Evolutionary conservation across 2,329 filamentous ascomycete genomes (phyloP).

Genomic region (Phialocephala subalpina): DNA sequence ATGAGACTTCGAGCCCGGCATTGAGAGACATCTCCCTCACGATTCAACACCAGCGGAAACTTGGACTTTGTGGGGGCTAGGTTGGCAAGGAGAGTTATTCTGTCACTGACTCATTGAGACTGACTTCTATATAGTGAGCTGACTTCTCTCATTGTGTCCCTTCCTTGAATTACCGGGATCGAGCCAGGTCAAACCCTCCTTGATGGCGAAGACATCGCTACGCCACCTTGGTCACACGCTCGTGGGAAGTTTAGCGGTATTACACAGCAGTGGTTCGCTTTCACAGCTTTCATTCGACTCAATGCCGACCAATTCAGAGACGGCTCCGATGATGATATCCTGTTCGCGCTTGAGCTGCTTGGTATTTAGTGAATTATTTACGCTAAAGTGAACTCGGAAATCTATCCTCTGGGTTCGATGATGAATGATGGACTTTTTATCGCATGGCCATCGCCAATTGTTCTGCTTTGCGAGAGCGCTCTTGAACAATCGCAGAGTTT

Average conservation of each 20-base stretch:
- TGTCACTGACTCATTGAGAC: not conserved
- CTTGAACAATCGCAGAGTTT: not conserved
- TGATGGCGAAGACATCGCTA: not conserved
- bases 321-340: not conserved
- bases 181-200: not conserved
- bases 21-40: not conserved
- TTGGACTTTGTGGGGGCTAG: not conserved
- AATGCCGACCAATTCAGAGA: not conserved
- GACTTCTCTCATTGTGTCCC: not conserved
- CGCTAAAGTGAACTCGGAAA: not conserved
- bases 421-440: not conserved
- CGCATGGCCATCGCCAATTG: not conserved
- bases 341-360: not conserved
- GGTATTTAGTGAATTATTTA: not conserved
- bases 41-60: not conserved
- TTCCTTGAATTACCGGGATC: not conserved
- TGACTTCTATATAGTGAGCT: not conserved
- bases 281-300: not conserved
- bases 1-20: not conserved
- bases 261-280: not conserved
- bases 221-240: not conserved
- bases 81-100: not conserved
- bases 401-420: not conserved
- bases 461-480: not conserved
- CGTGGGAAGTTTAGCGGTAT: not conserved